These are phyloP conservation scores for Amauroascus verrucosus DNA, from an alignment of 2,329 filamentous ascomycete species.

Conservation along the genomic window DNA sequence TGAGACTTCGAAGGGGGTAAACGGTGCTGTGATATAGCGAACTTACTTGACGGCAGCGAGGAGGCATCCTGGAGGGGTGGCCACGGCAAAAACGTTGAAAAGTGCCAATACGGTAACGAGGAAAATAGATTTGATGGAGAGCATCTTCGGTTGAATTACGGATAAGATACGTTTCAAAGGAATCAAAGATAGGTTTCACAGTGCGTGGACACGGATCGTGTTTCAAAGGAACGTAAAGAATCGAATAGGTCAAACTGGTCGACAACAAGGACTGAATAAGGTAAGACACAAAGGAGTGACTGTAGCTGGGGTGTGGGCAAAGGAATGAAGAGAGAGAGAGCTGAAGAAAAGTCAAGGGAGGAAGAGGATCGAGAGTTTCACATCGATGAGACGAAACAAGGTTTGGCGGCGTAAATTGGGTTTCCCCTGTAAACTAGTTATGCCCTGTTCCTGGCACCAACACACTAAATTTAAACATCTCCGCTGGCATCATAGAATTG, in stretches of 20 bases:
- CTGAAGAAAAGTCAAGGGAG: neutral
- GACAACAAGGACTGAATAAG: neutral
- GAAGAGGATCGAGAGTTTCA: slow-evolving; percentile 3
- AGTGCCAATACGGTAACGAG: slow-evolving; percentile 38
- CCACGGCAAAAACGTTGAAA: slow-evolving; percentile 34
- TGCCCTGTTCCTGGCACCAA: no score
- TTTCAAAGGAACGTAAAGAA: slow-evolving; percentile 18
- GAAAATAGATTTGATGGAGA: slow-evolving; percentile 36
- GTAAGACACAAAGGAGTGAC: slow-evolving; percentile 3
- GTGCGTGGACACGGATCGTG: neutral
- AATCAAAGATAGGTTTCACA: neutral
- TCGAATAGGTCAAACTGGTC: slow-evolving; percentile 5
- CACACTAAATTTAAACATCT: neutral
- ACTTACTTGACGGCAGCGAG: slow-evolving; percentile 43
- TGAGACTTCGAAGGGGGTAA: neutral
- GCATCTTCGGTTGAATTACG: slow-evolving; percentile 28
- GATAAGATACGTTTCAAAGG: neutral
- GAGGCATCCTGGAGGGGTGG: slow-evolving; percentile 43
- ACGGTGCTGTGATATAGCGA: neutral
- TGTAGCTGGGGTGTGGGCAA: neutral
- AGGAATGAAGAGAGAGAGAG: neutral
- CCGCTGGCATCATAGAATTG: no score
- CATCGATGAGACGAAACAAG: neutral
- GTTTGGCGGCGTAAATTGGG: neutral
- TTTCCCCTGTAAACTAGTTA: slow-evolving; percentile 8